phyloP scores from a whole-genome alignment of 345 rosid species.

The Adansonia digitata region DNA sequence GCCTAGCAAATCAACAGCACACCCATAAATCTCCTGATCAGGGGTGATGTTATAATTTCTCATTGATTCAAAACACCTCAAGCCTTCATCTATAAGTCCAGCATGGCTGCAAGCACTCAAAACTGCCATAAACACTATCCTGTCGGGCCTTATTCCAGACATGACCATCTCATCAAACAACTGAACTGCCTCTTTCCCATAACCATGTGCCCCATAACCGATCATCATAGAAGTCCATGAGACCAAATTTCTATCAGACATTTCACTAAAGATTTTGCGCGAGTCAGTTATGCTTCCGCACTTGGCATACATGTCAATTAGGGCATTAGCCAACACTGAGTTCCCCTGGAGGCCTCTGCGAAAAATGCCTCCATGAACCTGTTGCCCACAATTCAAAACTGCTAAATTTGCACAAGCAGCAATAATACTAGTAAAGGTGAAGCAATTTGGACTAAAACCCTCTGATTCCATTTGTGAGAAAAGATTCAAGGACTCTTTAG shows the following conservation, averaged over 20 bases:
- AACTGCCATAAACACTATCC: slow-evolving; percentile 81
- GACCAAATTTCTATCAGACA: slow-evolving; percentile 47
- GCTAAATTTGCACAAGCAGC: slow-evolving; percentile 82
- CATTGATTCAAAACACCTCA: slow-evolving; percentile 64
- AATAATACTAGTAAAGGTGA: slow-evolving; percentile 64
- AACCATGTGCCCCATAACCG: slow-evolving; percentile 83
- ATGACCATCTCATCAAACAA: slow-evolving; percentile 77
- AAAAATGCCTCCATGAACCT: slow-evolving; percentile 70
- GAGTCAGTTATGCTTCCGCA: slow-evolving; percentile 70
- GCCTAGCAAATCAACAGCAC: slow-evolving; percentile 83
- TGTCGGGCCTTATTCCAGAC: slow-evolving; percentile 68
- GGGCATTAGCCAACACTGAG: slow-evolving; percentile 59
- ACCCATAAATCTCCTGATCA: slow-evolving; percentile 64
- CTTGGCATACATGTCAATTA: slow-evolving; percentile 87
- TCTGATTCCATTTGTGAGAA: slow-evolving; percentile 57
- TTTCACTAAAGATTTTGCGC: slow-evolving; percentile 43
- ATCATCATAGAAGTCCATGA: slow-evolving; percentile 98
- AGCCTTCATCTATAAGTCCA: slow-evolving; percentile 77
- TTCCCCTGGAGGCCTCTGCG: slow-evolving; percentile 53
- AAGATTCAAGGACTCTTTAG: slow-evolving; percentile 47
- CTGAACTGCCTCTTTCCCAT: slow-evolving; percentile 57
- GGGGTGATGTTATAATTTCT: slow-evolving; percentile 42
- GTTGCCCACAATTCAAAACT: slow-evolving; percentile 61
- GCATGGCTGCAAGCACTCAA: slow-evolving; percentile 84
- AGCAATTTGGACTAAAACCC: slow-evolving; percentile 68